Evolutionary conservation across 176 grass and related monocot genomes (phyloP).

Genomic region (Puya raimondii): DNA sequence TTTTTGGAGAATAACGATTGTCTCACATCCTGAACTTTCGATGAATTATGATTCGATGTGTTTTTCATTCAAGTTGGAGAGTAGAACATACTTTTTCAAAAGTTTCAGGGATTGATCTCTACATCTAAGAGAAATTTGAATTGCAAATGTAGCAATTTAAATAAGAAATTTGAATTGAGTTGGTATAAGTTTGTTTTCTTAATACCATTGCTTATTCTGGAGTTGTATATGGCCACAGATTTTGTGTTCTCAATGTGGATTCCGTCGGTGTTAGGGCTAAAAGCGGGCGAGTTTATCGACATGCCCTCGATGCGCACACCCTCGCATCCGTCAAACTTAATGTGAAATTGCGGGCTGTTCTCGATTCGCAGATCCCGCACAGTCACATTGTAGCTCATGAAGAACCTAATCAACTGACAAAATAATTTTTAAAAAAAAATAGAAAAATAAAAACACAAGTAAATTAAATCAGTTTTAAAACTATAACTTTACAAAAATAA

Average conservation of each 20-base stretch:
- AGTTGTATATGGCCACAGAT: slow-evolving; percentile 44
- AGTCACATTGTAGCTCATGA: slow-evolving; percentile 45
- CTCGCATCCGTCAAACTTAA: slow-evolving; percentile 63
- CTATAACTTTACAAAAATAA: slow-evolving; percentile 1
- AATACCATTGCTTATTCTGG: slow-evolving; percentile 49
- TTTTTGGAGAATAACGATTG: too few species aligned
- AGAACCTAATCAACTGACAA: slow-evolving; percentile 51
- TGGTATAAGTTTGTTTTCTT: not conserved
- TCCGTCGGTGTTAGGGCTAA: slow-evolving; percentile 81
- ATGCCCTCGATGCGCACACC: slow-evolving; percentile 46
- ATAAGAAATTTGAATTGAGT: not conserved
- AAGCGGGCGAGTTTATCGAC: slow-evolving; percentile 41
- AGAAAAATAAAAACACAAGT: not conserved
- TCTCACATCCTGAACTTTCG: too few species aligned
- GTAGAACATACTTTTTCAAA: too few species aligned
- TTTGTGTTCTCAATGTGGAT: slow-evolving; percentile 79
- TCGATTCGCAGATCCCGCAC: slow-evolving; percentile 42
- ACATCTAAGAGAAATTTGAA: too few species aligned
- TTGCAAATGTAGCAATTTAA: too few species aligned
- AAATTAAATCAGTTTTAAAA: not conserved
- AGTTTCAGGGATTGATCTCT: too few species aligned
- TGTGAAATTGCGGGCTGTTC: slow-evolving; percentile 81
- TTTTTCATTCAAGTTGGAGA: too few species aligned
- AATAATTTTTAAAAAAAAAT: not conserved
- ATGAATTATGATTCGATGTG: too few species aligned